These are phyloP conservation scores for Magnaporthales sp. DNA, from an alignment of 2,329 filamentous ascomycete genomes.

Conservation along the genomic window DNA sequence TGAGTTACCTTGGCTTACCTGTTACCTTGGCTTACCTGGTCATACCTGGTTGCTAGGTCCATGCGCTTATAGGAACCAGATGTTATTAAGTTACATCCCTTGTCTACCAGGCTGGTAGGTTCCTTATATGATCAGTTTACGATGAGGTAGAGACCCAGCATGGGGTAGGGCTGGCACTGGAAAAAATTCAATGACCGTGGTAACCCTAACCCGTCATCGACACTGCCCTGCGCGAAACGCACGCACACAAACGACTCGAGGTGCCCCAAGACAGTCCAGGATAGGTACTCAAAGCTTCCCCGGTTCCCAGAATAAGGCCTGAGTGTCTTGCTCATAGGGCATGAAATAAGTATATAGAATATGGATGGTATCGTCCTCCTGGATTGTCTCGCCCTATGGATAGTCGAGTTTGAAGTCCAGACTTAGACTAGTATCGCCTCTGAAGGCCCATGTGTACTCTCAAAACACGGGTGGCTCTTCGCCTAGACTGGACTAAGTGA, in stretches of 20 bases:
- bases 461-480: background rate
- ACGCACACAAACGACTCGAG: too few relatives aligned
- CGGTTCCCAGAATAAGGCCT: too few relatives aligned
- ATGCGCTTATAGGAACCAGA: background rate
- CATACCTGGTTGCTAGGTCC: background rate
- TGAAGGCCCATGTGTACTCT: background rate
- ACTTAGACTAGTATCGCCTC: background rate
- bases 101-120: background rate
- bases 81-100: background rate
- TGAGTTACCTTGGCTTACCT: background rate
- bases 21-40: background rate
- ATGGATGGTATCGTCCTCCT: background rate
- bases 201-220: too few relatives aligned
- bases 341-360: background rate
- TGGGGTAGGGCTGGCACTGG: too few relatives aligned
- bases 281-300: too few relatives aligned
- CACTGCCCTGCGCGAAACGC: too few relatives aligned
- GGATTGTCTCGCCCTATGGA: background rate
- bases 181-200: too few relatives aligned
- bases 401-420: background rate
- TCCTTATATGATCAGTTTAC: background rate
- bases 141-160: background rate
- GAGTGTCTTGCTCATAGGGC: background rate
- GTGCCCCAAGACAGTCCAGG: too few relatives aligned
- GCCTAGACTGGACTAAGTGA: background rate